Evolutionary conservation across 176 grass and related monocot genomes (phyloP).

Genomic region (Lolium multiflorum): DNA sequence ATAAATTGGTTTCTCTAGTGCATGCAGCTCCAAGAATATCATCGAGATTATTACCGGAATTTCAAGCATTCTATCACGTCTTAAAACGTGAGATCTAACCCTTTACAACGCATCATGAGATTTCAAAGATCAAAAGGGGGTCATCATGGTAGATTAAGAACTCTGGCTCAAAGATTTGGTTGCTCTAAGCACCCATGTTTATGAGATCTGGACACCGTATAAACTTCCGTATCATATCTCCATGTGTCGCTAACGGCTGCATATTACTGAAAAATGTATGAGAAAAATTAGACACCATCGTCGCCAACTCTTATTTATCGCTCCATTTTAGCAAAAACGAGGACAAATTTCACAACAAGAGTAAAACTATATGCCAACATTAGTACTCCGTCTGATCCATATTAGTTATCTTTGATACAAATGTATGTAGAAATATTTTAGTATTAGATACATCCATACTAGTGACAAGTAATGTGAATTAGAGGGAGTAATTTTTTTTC

Average conservation of each 20-base stretch:
- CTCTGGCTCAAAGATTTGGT: background rate
- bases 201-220: too few species aligned
- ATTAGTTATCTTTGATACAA: too few species aligned
- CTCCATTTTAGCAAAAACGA: too few species aligned
- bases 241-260: background rate
- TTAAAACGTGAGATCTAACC: background rate
- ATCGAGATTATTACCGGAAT: background rate
- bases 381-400: too few species aligned
- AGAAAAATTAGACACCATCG: background rate
- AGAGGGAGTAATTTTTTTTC: too few species aligned
- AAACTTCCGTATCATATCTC: background rate
- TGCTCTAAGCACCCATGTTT: background rate
- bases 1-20: background rate
- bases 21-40: background rate
- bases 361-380: too few species aligned
- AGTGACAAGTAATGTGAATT: too few species aligned
- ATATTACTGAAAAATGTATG: background rate
- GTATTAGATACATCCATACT: too few species aligned
- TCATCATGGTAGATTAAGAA: background rate
- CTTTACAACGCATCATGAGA: background rate
- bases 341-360: too few species aligned
- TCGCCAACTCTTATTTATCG: background rate
- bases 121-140: background rate
- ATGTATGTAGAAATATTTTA: too few species aligned
- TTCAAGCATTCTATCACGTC: background rate